Percentiles rank a stretch among this genome's conserved stretches.
These are phyloP conservation scores for Phyllosticta citriasiana DNA, from an alignment of 2,329 filamentous ascomycete genomes.

Conservation along the genomic window DNA sequence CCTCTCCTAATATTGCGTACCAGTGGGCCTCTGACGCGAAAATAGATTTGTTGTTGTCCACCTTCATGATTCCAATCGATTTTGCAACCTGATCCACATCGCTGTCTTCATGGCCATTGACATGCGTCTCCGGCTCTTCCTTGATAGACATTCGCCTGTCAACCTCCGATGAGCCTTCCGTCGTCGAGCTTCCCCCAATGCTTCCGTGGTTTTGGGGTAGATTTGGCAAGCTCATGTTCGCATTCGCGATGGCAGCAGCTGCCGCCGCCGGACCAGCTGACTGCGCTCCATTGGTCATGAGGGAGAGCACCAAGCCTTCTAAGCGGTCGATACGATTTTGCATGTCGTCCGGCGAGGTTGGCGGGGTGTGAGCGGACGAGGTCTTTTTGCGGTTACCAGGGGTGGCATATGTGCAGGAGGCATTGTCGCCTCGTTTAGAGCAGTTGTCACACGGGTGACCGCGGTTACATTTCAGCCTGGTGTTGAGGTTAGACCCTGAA, in stretches of 20 bases:
- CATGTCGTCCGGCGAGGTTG: constrained; percentile 81
- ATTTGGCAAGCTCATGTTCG: constrained; percentile 17
- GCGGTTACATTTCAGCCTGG: constrained; percentile 81
- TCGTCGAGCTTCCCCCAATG: constrained; percentile 26
- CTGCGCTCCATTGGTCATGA: constrained; percentile 82
- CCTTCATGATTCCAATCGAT: constrained; percentile 43
- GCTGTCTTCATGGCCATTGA: constrained; percentile 42
- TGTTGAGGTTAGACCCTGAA: constrained; percentile 10
- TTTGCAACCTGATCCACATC: constrained; percentile 48
- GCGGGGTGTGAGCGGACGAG: constrained; percentile 41
- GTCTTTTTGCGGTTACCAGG: constrained; percentile 62
- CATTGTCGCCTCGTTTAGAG: constrained; percentile 71
- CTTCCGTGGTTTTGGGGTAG: constrained; percentile 24
- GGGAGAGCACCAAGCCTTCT: constrained; percentile 79
- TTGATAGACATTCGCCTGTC: constrained; percentile 47
- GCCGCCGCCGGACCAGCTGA: constrained; percentile 49
- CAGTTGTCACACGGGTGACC: constrained; percentile 89
- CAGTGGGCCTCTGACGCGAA: constrained; percentile 44
- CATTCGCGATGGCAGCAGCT: constrained; percentile 43
- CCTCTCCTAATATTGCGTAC: constrained; percentile 42
- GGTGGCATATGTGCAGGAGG: constrained; percentile 74
- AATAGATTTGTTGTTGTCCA: constrained; percentile 38
- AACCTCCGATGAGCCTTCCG: constrained; percentile 40
- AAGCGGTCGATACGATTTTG: constrained; percentile 94
- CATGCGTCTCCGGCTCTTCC: constrained; percentile 37